A percentile compares a stretch with the other conserved stretches of the same genome.
These are phyloP conservation scores for Golovinomyces cichoracearum DNA, from an alignment of 2,329 filamentous ascomycete species.

Conservation along the genomic window DNA sequence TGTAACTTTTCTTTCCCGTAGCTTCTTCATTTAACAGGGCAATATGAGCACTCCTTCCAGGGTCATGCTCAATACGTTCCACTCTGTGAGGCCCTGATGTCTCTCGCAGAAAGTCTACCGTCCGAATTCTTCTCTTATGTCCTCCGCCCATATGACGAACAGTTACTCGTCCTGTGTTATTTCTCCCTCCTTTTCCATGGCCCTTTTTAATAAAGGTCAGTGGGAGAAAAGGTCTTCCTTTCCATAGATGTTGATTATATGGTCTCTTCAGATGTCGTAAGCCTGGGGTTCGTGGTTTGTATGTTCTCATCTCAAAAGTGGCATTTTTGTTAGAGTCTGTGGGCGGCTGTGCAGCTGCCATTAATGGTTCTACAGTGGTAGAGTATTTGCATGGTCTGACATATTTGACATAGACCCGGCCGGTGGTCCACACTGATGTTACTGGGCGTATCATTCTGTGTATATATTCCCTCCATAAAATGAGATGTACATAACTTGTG, in stretches of 20 bases:
- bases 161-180: conserved; percentile 62
- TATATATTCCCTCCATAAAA: too few species aligned
- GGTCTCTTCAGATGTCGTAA: conserved; percentile 72
- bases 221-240: conserved; percentile 56
- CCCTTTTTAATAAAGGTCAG: conserved; percentile 85
- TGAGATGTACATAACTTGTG: too few species aligned
- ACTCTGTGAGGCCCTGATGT: conserved; percentile 62
- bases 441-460: too few species aligned
- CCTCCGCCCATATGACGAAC: conserved; percentile 83
- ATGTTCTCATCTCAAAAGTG: conserved; percentile 38
- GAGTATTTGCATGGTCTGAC: conserved; percentile 21
- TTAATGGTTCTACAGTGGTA: conserved; percentile 18
- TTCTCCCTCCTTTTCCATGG: conserved; percentile 75
- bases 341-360: conserved; percentile 17
- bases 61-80: conserved; percentile 89
- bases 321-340: conserved; percentile 18
- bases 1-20: conserved; percentile 60
- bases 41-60: conserved; percentile 76
- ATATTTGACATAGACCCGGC: too few species aligned
- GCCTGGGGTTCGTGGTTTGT: conserved; percentile 83
- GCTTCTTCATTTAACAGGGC: conserved; percentile 55
- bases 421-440: too few species aligned
- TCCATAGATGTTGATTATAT: conserved; percentile 92
- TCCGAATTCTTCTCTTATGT: conserved; percentile 71
- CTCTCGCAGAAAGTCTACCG: conserved; percentile 63